Evolutionary conservation across 495 filamentous ascomycete species (phyloP).

Genomic region (Hyaloscypha finlandica): DNA sequence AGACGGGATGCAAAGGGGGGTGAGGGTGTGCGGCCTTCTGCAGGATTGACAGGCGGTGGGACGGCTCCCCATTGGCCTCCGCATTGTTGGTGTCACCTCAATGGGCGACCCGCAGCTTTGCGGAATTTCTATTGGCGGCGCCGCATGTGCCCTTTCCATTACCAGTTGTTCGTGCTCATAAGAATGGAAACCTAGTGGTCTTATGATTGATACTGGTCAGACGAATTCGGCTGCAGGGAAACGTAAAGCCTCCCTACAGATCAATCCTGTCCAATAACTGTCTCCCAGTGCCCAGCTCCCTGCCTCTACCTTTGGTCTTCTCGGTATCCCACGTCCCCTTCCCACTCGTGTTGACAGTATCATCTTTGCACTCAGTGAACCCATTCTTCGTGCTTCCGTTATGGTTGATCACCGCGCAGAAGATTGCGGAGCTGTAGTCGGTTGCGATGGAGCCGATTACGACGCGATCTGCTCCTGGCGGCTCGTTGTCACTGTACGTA

Average conservation of each 20-base stretch:
- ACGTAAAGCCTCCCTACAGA: background rate
- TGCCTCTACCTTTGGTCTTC: slow-evolving; percentile 2
- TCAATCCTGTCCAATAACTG: slow-evolving; percentile 7
- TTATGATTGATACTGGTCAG: background rate
- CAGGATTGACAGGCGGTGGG: no score
- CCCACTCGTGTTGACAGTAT: slow-evolving; percentile 27
- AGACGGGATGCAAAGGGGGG: no score
- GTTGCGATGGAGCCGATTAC: slow-evolving; percentile 33
- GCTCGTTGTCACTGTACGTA: slow-evolving; percentile 20
- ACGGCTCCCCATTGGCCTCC: no score
- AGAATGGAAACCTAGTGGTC: background rate
- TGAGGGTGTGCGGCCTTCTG: no score
- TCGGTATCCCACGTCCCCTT: slow-evolving; percentile 18
- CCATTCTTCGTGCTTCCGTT: slow-evolving; percentile 29
- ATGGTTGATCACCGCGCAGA: slow-evolving; percentile 32
- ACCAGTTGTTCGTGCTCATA: background rate
- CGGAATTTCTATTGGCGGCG: no score
- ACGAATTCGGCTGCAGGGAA: background rate
- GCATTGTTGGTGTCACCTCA: no score
- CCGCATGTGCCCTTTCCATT: background rate
- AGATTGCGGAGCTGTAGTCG: slow-evolving; percentile 31
- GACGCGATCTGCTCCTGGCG: slow-evolving; percentile 32
- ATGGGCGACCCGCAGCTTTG: no score
- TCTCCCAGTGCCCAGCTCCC: slow-evolving; percentile 11
- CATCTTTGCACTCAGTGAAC: slow-evolving; percentile 30